Base-by-base conservation (phyloP, 371 early-diverging fungal genomes). In the Apophysomyces elegans region DNA sequence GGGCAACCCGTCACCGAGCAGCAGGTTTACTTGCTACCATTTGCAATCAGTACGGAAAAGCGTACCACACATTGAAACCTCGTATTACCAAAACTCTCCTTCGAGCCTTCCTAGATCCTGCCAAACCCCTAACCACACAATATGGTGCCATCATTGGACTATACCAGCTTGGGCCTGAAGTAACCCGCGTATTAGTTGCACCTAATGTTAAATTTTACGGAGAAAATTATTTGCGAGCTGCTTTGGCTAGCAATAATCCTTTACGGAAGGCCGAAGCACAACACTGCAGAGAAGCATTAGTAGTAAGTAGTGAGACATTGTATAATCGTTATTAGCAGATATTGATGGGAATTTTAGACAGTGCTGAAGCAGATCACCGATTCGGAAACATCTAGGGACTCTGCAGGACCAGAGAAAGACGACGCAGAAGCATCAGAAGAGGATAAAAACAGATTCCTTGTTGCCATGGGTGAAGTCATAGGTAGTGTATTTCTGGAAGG, bases 111-210 rank as follows among this genome's bases (percentile, higher is more conserved):
- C 70, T 97, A 50, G 99, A 97, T 68, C 93, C 95, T 13, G 73
- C 77, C 7, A 93, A 94, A 61, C 88, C 93, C 1, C 71, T 92
- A 14, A 84, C 91, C 7, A 92, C 96, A 5, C 90, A 91, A 58
- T 98, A 94, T 72, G 99, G 99, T 16, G 95, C 96, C 0, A 88
- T 97, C 13, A 77, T 88, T 7, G 97, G 95, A 0, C 71, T 98
- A 35, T 78, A 88, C 21, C 78, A 82, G 8, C 84, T 98, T 18
- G 96, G 97, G 0, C 71, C 80, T n/a, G 91, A 93, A 72, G 93
- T 91, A 4, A 86, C 92, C 61, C 81, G 86, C 45, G 82, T 90
- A 1, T 73, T 95, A 43, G 60, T 97, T 4, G 72, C 91, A 13
- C 96, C 96, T 3, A 94, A 96, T 66, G 73, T 91, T 62, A 85